A percentile compares a stretch with the other conserved stretches of the same genome.
Evolutionary conservation across 2,329 filamentous ascomycete genomes (phyloP).

Genomic region (Bipolaris sorokiniana): DNA sequence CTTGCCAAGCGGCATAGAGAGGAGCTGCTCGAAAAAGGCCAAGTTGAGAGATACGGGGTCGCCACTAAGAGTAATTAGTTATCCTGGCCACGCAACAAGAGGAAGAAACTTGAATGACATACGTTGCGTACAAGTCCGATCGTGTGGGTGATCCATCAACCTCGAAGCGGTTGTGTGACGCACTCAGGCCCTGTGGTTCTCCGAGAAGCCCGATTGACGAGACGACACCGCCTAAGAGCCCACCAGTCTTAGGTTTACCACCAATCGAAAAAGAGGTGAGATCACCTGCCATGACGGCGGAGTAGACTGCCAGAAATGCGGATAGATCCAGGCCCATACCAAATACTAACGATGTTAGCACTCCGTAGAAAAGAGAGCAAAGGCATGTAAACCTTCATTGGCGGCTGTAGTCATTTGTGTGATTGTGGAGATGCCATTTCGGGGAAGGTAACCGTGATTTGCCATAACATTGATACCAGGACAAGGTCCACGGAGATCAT

Average conservation of each 20-base stretch:
- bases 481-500: conserved; percentile 14
- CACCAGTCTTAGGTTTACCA: conserved; percentile 19
- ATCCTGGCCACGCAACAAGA: not conserved
- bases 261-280: conserved; percentile 20
- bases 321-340: conserved; percentile 23
- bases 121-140: conserved; percentile 12
- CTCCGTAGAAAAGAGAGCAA: not conserved
- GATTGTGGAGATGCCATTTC: conserved; percentile 9
- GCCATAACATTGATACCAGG: conserved; percentile 13
- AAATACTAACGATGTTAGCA: conserved; percentile 21
- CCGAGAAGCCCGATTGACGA: conserved; percentile 22
- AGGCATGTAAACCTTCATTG: conserved; percentile 8
- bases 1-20: conserved; percentile 8
- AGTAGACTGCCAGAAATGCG: conserved; percentile 24
- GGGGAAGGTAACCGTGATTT: conserved; percentile 12
- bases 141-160: conserved; percentile 27
- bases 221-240: conserved; percentile 26
- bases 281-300: conserved; percentile 21
- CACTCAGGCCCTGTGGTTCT: conserved; percentile 20
- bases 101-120: not conserved
- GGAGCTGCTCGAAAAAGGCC: conserved; percentile 6
- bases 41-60: conserved; percentile 10
- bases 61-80: conserved; percentile 3
- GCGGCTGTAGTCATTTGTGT: conserved; percentile 13
- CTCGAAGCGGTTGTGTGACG: conserved; percentile 28